Evolutionary conservation across 2,329 filamentous ascomycete genomes (phyloP), one percentile per base, ranked within the genome.

Genomic region (Cladosporium sphaerospermum): DNA sequence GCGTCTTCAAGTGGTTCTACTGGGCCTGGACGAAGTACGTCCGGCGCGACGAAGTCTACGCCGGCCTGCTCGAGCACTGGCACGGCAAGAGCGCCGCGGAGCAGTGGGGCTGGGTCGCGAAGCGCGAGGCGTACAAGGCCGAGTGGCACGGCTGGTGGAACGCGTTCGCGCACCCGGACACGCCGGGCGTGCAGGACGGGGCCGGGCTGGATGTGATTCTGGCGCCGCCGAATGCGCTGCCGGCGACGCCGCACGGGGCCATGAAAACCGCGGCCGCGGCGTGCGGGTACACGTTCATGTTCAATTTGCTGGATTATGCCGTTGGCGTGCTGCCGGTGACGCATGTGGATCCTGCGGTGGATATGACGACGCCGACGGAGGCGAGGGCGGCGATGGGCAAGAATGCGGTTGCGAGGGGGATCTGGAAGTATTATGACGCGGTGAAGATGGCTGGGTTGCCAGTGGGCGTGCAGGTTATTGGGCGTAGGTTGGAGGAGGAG

Each of bases 211-310:
- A 96, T 69, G 84, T 91, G 59, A 78, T 96, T 59, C 71, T 96
- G 33, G 83, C 86, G 9, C 86, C 88, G n/a, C 89, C 85, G 0
- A 96, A 96, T 67, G 89, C 91, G 0, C 95, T 89, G 0, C 90
- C 91, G 1, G 91, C 91, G 0, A 81, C 95, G 3, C 90, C 90
- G 1, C 90, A 95, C 66, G 82, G 84, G 44, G 90, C 83, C 0
- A 96, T 96, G 89, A 81, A 82, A 60, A 84, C 92, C 62, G 89
- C 89, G 2, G 83, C 93, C 42, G 87, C 86, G 57, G 89, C 85
- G 60, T 96, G 91, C 63, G 90, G 89, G 1, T 96, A 97, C 66
- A 96, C 91, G 0, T 96, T 96, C 67, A 71, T 96, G 53, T 97
- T 93, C 74, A 96, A 96, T 63, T 60, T 96, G 64, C 81, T 96